These are phyloP conservation scores for Zygosaccharomyces lentus DNA, from an alignment of 805 yeast species.

Conservation along the genomic window DNA sequence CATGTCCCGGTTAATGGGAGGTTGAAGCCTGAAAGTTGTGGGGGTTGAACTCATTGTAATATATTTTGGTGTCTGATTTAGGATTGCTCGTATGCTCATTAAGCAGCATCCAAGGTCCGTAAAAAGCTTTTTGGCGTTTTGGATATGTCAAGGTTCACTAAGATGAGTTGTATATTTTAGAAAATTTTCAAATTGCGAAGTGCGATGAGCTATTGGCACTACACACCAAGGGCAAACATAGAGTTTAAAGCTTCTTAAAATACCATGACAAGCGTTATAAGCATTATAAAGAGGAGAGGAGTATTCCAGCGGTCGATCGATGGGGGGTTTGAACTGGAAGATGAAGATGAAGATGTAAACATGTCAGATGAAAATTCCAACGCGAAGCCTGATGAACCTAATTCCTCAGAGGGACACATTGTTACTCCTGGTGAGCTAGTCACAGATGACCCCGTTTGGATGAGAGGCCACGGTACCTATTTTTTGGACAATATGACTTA, in stretches of 20 bases:
- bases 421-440: conserved; percentile 96
- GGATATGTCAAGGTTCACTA: neutral
- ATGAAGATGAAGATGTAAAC: conserved; percentile 40
- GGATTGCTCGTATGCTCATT: conserved; percentile 6
- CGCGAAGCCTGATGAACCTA: conserved; percentile 29
- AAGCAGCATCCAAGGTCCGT: conserved; percentile 2
- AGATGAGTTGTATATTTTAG: conserved; percentile 7
- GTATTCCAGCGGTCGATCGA: conserved; percentile 23
- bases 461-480: conserved; percentile 98
- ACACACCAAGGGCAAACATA: neutral
- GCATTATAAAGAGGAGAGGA: conserved; percentile 26
- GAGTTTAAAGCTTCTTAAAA: neutral
- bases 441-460: conserved; percentile 95
- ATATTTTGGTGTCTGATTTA: conserved; percentile 1
- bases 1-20: conserved; percentile 71
- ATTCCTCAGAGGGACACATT: conserved; percentile 37
- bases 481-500: conserved; percentile 68
- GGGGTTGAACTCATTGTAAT: conserved; percentile 4
- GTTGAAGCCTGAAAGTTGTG: conserved; percentile 35
- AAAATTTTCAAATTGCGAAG: conserved; percentile 18
- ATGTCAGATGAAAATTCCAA: conserved; percentile 38
- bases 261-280: conserved; percentile 29
- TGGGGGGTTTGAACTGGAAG: conserved; percentile 13
- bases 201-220: conserved; percentile 3
- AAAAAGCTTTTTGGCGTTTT: neutral